A percentile compares a stretch with the other conserved stretches of the same genome.
Evolutionary conservation across 352 stramenopile species (phyloP).

Genomic region (Thraustochytrium sp.): DNA sequence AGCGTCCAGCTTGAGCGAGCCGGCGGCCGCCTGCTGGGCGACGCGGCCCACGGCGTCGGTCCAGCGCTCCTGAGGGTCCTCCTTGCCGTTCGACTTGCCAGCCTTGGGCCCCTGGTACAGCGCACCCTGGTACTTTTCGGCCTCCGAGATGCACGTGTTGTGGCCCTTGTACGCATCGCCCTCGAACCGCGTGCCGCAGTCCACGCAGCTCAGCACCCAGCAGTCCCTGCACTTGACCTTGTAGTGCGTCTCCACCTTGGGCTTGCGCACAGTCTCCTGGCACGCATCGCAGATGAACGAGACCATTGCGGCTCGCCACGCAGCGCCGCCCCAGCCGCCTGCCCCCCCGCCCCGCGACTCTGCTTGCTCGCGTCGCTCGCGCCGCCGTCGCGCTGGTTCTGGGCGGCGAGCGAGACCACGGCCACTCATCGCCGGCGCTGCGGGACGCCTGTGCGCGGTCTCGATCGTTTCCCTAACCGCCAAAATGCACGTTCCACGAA

Average conservation of each 20-base stretch:
- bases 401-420: too few species aligned
- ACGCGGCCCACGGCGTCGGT: slow-evolving; percentile 64
- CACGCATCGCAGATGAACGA: slow-evolving; percentile 59
- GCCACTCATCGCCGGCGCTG: too few species aligned
- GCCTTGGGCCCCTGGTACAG: slow-evolving; percentile 66
- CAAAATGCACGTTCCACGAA: too few species aligned
- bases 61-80: slow-evolving; percentile 36
- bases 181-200: slow-evolving; percentile 81
- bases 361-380: too few species aligned
- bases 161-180: slow-evolving; percentile 77
- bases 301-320: too few species aligned
- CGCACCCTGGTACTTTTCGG: slow-evolving; percentile 83
- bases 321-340: too few species aligned
- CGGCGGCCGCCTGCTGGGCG: slow-evolving; percentile 45
- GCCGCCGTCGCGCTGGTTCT: too few species aligned
- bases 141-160: slow-evolving; percentile 84
- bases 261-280: slow-evolving; percentile 85
- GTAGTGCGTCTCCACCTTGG: slow-evolving; percentile 79
- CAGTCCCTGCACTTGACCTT: slow-evolving; percentile 69
- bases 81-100: slow-evolving; percentile 55
- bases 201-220: slow-evolving; percentile 83
- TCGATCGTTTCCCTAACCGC: too few species aligned
- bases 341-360: too few species aligned
- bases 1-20: slow-evolving; percentile 33
- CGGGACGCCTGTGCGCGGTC: too few species aligned